Evolutionary conservation across 768 basidiomycete species (phyloP).

Genomic region (Trametopsis cervina): DNA sequence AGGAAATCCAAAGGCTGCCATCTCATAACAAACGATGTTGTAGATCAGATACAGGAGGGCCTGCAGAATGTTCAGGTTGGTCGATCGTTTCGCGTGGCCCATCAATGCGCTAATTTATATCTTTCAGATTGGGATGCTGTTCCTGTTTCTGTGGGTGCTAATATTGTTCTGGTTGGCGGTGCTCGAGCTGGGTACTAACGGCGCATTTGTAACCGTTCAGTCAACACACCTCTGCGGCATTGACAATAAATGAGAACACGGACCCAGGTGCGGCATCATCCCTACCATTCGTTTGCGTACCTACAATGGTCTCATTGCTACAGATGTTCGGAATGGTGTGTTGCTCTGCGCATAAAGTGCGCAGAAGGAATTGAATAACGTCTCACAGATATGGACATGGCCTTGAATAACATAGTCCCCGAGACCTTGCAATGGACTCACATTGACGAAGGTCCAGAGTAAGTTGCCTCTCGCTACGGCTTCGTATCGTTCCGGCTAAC

Average conservation of each 20-base stretch:
- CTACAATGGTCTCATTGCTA: not conserved
- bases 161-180: constrained; percentile 21
- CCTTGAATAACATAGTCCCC: constrained; percentile 82
- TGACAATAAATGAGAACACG: constrained; percentile 87
- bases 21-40: constrained; percentile 74
- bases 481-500: too few relatives aligned
- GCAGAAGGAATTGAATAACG: constrained; percentile 4
- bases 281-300: too few relatives aligned
- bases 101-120: not conserved
- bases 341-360: constrained; percentile 3
- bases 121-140: constrained; percentile 76
- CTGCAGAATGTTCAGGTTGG: constrained; percentile 57
- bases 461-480: too few relatives aligned
- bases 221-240: constrained; percentile 71
- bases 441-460: constrained; percentile 92
- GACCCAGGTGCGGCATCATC: constrained; percentile 51
- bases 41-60: constrained; percentile 59
- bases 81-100: constrained; percentile 8
- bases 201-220: constrained; percentile 22
- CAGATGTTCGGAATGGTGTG: constrained; percentile 41
- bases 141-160: constrained; percentile 71
- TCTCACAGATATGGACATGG: constrained; percentile 87
- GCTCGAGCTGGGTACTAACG: not conserved
- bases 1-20: constrained; percentile 62
- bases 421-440: constrained; percentile 79